phyloP scores from a whole-genome alignment of 768 basidiomycete species.

The Ramaria sp. region DNA sequence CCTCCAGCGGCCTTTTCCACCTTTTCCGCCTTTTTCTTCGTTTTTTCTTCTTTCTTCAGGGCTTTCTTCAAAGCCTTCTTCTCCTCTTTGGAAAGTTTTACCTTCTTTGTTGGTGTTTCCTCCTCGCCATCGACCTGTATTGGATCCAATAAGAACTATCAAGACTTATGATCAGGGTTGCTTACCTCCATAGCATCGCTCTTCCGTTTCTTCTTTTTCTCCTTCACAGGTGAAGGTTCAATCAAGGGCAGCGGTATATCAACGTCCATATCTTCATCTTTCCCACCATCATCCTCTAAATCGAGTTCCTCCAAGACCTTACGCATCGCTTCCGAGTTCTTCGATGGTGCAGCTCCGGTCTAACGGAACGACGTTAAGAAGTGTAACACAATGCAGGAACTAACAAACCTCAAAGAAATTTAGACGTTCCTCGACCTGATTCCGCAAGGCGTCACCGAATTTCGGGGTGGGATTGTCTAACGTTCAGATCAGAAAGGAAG shows the following conservation, averaged over 20 bases:
- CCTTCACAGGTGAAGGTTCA: constrained; percentile 35
- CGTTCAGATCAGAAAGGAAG: not conserved
- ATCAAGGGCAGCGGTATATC: constrained; percentile 47
- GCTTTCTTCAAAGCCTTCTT: constrained; percentile 76
- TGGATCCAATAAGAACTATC: constrained; percentile 25
- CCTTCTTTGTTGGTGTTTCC: constrained; percentile 52
- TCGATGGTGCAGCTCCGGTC: constrained; percentile 77
- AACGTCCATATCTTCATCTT: constrained; percentile 39
- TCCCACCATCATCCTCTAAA: constrained; percentile 60
- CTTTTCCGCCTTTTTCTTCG: constrained; percentile 25
- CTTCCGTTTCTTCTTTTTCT: constrained; percentile 58
- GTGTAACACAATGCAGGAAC: not conserved
- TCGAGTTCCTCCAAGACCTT: constrained; percentile 82
- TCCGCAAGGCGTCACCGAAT: constrained; percentile 88
- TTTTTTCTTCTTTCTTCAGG: constrained; percentile 51
- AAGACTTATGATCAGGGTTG: not conserved
- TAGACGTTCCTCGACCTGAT: constrained; percentile 93
- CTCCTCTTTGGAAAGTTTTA: constrained; percentile 74
- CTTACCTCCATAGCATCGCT: constrained; percentile 51
- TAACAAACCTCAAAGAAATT: constrained; percentile 68
- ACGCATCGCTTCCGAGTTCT: constrained; percentile 86
- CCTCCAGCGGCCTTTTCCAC: no score
- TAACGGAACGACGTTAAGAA: constrained; percentile 5
- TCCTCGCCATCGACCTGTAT: constrained; percentile 30
- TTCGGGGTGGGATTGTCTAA: constrained; percentile 78